A percentile compares a stretch with the other conserved stretches of the same genome.
These are phyloP conservation scores for Aspergillus conjunctus DNA, from an alignment of 495 filamentous ascomycete species.

Conservation along the genomic window DNA sequence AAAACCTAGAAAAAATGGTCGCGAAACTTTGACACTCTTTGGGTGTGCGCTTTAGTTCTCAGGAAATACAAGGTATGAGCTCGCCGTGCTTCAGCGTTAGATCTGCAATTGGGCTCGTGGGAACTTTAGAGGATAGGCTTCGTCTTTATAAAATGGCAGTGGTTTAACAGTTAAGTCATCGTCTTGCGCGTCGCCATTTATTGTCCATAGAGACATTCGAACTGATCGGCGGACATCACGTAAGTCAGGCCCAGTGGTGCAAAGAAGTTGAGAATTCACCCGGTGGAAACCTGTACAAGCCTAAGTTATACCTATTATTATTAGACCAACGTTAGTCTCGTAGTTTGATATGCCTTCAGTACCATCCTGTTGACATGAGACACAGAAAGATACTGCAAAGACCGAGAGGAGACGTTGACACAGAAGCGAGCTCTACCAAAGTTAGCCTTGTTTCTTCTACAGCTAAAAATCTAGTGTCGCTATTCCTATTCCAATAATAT, in stretches of 20 bases:
- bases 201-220: neutral
- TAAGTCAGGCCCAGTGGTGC: neutral
- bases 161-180: neutral
- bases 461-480: no score
- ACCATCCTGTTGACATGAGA: neutral
- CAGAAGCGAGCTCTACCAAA: neutral
- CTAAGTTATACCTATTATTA: slow-evolving; percentile 1
- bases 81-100: neutral
- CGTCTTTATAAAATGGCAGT: neutral
- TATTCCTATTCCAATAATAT: neutral
- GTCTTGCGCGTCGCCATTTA: neutral
- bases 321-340: neutral
- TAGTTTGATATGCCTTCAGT: neutral
- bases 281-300: neutral
- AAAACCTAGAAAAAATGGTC: no score
- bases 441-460: no score
- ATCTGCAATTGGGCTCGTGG: neutral
- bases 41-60: no score
- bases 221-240: neutral
- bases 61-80: no score
- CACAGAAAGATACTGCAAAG: neutral
- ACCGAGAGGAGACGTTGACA: neutral
- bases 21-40: no score
- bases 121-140: neutral
- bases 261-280: neutral